Evolutionary conservation across 2,329 filamentous ascomycete species (phyloP).

Genomic region (Aspergillus fischeri): DNA sequence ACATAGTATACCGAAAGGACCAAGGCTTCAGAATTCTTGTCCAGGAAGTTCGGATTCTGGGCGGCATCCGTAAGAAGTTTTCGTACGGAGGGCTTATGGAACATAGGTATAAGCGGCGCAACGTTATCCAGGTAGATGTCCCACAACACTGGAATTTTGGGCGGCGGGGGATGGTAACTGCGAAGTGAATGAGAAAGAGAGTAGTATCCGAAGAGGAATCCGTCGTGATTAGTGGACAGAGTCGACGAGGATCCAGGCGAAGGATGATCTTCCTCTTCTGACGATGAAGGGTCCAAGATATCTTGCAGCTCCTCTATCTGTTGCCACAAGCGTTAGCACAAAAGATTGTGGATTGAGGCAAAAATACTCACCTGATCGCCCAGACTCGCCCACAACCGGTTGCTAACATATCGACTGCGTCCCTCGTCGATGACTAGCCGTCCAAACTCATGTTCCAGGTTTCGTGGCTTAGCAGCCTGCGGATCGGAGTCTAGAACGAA

Average conservation of each 20-base stretch:
- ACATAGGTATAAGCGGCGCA: constrained; percentile 57
- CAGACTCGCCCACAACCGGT: constrained; percentile 58
- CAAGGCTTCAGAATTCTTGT: constrained; percentile 53
- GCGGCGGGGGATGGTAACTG: constrained; percentile 51
- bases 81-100: constrained; percentile 54
- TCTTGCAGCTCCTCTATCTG: constrained; percentile 60
- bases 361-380: constrained; percentile 51
- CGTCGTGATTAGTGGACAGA: constrained; percentile 48
- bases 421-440: constrained; percentile 57
- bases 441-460: constrained; percentile 49
- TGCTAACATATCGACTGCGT: constrained; percentile 59
- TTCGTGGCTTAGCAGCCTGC: constrained; percentile 15
- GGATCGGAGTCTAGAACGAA: constrained; percentile 17
- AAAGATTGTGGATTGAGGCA: not conserved
- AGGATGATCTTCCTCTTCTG: constrained; percentile 53
- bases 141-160: constrained; percentile 53
- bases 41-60: constrained; percentile 47
- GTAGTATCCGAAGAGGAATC: constrained; percentile 59
- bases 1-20: constrained; percentile 62
- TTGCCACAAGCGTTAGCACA: constrained; percentile 2
- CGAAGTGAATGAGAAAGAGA: constrained; percentile 54
- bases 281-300: constrained; percentile 54
- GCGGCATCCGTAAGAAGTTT: constrained; percentile 50
- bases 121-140: constrained; percentile 58
- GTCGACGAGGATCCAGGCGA: constrained; percentile 41